These are phyloP conservation scores for Plasmodium vinckei DNA, from an alignment of 169 alveolate species.

Conservation along the genomic window DNA sequence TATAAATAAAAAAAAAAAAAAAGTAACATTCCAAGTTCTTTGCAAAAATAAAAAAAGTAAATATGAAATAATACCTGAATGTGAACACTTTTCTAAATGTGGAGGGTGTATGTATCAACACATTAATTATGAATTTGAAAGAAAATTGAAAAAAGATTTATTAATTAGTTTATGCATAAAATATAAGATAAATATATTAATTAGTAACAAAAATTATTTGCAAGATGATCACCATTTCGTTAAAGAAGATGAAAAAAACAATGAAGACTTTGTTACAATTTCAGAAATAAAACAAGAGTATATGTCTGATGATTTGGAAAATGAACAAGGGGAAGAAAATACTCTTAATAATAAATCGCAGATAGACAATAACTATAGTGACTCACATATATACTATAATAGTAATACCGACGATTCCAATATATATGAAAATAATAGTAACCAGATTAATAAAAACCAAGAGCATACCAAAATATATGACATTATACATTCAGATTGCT, in stretches of 20 bases:
- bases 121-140: conserved; percentile 59
- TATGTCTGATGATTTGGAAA: conserved; percentile 8
- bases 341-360: neutral
- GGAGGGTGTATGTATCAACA: conserved; percentile 74
- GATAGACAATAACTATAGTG: neutral
- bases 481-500: conserved; percentile 45
- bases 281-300: conserved; percentile 52
- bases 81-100: conserved; percentile 70
- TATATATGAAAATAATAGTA: neutral
- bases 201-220: conserved; percentile 43
- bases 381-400: neutral
- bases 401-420: neutral
- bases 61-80: conserved; percentile 54
- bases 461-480: conserved; percentile 44
- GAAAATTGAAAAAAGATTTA: conserved; percentile 34
- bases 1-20: conserved; percentile 61
- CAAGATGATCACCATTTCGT: conserved; percentile 40
- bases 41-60: conserved; percentile 73
- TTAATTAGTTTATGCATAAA: conserved; percentile 48
- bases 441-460: neutral
- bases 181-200: conserved; percentile 38
- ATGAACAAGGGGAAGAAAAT: neutral
- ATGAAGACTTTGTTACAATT: conserved; percentile 34
- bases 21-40: conserved; percentile 45
- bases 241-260: neutral